Evolutionary conservation across 1,139 yeast species (phyloP).

Genomic region (Suhomyces terraborum): DNA sequence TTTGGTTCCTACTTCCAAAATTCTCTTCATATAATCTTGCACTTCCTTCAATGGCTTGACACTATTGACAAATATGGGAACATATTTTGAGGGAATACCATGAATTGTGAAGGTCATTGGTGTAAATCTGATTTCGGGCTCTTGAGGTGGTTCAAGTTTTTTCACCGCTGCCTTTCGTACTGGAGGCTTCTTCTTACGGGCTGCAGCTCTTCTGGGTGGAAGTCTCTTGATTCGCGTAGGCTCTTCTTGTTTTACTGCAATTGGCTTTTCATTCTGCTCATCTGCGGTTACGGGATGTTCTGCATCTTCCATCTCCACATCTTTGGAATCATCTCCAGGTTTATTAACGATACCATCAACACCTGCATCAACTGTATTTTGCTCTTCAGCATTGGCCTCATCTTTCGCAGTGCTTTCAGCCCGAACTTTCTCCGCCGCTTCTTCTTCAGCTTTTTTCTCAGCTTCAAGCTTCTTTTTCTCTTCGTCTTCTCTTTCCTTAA

Average conservation of each 20-base stretch:
- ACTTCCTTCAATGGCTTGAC: conserved; percentile 60
- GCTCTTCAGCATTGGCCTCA: conserved; percentile 14
- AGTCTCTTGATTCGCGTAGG: conserved; percentile 19
- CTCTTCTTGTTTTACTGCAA: conserved; percentile 6
- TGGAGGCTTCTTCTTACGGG: conserved; percentile 26
- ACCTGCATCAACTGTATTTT: too few relatives aligned
- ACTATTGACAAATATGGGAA: conserved; percentile 71
- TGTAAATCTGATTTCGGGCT: conserved; percentile 52
- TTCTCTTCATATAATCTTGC: conserved; percentile 59
- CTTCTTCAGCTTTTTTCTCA: conserved; percentile 22
- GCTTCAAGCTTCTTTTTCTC: conserved; percentile 21
- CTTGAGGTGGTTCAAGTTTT: conserved; percentile 32
- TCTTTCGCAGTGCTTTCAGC: conserved; percentile 13
- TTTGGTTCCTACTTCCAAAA: conserved; percentile 62
- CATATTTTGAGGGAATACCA: conserved; percentile 64
- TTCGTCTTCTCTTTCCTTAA: conserved; percentile 22
- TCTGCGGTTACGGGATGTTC: conserved; percentile 16
- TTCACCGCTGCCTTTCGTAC: conserved; percentile 25
- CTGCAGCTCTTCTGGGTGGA: conserved; percentile 25
- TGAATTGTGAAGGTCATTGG: conserved; percentile 65
- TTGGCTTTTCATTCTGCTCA: conserved; percentile 9
- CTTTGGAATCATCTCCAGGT: not conserved
- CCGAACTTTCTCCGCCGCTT: conserved; percentile 17
- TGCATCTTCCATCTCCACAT: conserved; percentile 3
- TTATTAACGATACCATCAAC: too few relatives aligned